Evolutionary conservation across 2,329 filamentous ascomycete genomes (phyloP).

Genomic region (Exophiala mesophila): DNA sequence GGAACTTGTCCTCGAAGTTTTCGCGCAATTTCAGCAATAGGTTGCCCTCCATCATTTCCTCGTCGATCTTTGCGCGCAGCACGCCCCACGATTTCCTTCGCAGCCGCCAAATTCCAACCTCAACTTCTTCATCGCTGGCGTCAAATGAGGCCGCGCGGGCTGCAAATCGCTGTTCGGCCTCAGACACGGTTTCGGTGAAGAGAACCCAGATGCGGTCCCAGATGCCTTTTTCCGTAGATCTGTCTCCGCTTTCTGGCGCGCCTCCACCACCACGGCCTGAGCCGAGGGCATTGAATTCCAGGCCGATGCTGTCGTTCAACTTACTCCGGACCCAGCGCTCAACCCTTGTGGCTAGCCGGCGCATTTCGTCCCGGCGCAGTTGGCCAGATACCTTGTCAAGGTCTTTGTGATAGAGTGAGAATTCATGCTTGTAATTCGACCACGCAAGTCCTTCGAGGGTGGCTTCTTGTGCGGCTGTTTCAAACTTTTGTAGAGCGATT

Average conservation of each 20-base stretch:
- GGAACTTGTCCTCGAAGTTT: slow-evolving; percentile 99
- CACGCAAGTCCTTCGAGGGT: slow-evolving; percentile 75
- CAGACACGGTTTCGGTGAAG: slow-evolving; percentile 75
- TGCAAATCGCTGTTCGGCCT: slow-evolving; percentile 79
- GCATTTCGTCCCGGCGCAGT: slow-evolving; percentile 92
- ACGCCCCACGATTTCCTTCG: slow-evolving; percentile 93
- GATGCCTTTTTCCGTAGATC: slow-evolving; percentile 73
- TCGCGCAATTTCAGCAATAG: slow-evolving; percentile 90
- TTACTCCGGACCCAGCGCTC: slow-evolving; percentile 91
- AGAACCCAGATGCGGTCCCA: slow-evolving; percentile 94
- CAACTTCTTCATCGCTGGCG: slow-evolving; percentile 83
- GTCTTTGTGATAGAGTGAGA: slow-evolving; percentile 78
- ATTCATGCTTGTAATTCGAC: slow-evolving; percentile 81
- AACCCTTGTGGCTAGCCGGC: slow-evolving; percentile 79
- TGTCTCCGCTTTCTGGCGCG: slow-evolving; percentile 72
- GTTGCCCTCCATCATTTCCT: slow-evolving; percentile 98
- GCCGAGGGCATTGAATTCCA: slow-evolving; percentile 95
- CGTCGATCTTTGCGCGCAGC: slow-evolving; percentile 82
- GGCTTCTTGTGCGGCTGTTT: slow-evolving; percentile 67
- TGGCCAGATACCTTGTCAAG: slow-evolving; percentile 81
- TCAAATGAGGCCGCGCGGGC: slow-evolving; percentile 91
- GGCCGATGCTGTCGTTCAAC: slow-evolving; percentile 76
- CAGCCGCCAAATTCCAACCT: slow-evolving; percentile 86
- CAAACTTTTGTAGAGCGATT: slow-evolving; percentile 68
- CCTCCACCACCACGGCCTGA: slow-evolving; percentile 78